phyloP scores from a whole-genome alignment of 441 rosid genomes.

The Populus hybrid region DNA sequence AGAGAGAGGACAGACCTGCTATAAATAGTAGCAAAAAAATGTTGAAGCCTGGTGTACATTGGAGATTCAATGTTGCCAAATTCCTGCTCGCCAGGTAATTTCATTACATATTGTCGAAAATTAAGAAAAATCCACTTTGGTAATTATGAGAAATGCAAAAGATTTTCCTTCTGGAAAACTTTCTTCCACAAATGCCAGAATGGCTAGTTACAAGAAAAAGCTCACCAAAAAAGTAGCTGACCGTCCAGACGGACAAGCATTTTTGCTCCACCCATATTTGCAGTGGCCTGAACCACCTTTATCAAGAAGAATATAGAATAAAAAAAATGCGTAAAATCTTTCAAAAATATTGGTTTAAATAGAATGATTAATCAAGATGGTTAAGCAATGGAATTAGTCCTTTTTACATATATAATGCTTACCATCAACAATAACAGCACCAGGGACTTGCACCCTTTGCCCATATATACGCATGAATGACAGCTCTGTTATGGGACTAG shows the following conservation, averaged over 20 bases:
- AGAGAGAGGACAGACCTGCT: slow-evolving; percentile 42
- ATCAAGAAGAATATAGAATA: neutral
- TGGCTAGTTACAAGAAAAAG: slow-evolving; percentile 5
- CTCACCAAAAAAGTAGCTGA: slow-evolving; percentile 83
- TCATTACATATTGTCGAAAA: neutral
- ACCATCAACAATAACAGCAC: slow-evolving; percentile 82
- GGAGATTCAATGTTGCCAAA: slow-evolving; percentile 92
- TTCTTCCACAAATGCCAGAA: slow-evolving; percentile 14
- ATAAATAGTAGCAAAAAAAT: slow-evolving; percentile 67
- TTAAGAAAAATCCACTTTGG: neutral
- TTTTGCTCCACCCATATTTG: slow-evolving; percentile 90
- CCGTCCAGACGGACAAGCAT: slow-evolving; percentile 66
- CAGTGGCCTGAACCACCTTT: slow-evolving; percentile 94
- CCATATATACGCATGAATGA: slow-evolving; percentile 67
- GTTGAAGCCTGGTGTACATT: slow-evolving; percentile 58
- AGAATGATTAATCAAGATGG: neutral
- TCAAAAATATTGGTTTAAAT: neutral
- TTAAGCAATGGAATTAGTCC: neutral
- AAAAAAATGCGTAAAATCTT: neutral
- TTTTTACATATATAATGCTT: neutral
- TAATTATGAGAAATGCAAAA: neutral
- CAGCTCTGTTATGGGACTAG: slow-evolving; percentile 31
- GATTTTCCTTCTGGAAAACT: neutral
- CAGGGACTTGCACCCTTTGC: slow-evolving; percentile 58
- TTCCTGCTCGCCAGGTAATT: slow-evolving; percentile 51